These are phyloP conservation scores for Actinidia polygama DNA, from an alignment of 179 eudicot genomes.

Conservation along the genomic window DNA sequence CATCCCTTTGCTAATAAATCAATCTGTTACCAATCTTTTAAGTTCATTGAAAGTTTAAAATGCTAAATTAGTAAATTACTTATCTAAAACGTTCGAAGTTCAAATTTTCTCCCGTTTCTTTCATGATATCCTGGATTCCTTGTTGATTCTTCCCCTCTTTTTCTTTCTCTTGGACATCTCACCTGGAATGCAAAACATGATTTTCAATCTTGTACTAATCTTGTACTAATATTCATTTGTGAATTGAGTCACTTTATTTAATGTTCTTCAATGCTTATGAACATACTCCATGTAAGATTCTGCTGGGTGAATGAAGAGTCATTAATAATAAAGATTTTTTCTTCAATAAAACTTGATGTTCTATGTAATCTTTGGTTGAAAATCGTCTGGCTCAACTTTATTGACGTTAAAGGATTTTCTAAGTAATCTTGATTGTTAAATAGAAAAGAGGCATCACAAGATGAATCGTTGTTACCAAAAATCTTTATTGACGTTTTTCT, in stretches of 20 bases:
- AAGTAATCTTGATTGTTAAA: not conserved
- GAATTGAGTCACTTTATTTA: not conserved
- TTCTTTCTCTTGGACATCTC: too few relatives aligned
- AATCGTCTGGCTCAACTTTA: not conserved
- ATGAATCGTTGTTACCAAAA: not conserved
- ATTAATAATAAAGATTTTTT: not conserved
- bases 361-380: not conserved
- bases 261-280: not conserved
- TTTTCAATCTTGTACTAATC: too few relatives aligned
- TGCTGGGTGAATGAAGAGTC: not conserved
- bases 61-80: not conserved
- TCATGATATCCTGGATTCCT: too few relatives aligned
- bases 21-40: not conserved
- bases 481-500: not conserved
- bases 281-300: not conserved
- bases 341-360: not conserved
- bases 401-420: too few relatives aligned
- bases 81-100: not conserved
- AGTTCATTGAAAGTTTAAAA: not conserved
- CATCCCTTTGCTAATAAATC: too few relatives aligned
- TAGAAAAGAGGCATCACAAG: not conserved
- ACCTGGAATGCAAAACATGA: too few relatives aligned
- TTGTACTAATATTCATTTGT: not conserved
- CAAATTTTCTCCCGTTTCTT: not conserved
- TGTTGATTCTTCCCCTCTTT: too few relatives aligned